phyloP scores from a whole-genome alignment of 345 rosid species.

The Brassica incana region DNA sequence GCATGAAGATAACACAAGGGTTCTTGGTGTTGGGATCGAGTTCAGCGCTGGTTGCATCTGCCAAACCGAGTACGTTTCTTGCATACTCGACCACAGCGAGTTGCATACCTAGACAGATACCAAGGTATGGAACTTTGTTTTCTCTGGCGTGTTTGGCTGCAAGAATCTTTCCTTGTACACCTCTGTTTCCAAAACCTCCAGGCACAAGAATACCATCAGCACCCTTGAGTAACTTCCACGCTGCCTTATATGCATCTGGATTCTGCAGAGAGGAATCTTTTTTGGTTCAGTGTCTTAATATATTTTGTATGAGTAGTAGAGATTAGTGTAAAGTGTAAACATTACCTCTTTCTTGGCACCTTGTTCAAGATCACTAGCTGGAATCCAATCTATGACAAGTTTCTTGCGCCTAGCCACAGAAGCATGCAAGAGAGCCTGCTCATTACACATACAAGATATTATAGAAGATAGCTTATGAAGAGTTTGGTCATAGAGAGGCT shows the following conservation, averaged over 20 bases:
- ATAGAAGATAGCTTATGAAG: not conserved
- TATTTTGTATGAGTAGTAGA: not conserved
- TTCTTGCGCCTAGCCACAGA: conserved; percentile 72
- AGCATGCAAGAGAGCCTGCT: conserved; percentile 96
- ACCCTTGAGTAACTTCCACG: conserved; percentile 80
- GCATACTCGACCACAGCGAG: conserved; percentile 91
- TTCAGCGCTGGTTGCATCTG: conserved; percentile 91
- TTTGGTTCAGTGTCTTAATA: conserved; percentile 28
- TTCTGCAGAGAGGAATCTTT: conserved; percentile 50
- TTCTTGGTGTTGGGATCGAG: conserved; percentile 67
- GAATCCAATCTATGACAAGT: conserved; percentile 81
- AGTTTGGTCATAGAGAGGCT: not conserved
- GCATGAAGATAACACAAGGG: conserved; percentile 96
- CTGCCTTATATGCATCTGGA: conserved; percentile 68
- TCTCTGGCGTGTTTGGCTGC: conserved; percentile 94
- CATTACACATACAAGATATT: conserved; percentile 19
- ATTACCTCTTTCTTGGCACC: conserved; percentile 57
- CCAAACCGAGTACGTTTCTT: conserved; percentile 66
- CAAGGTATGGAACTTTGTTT: conserved; percentile 79
- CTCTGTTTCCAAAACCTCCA: conserved; percentile 97
- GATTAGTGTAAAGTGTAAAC: conserved; percentile 14
- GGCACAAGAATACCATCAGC: conserved; percentile 96
- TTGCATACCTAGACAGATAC: conserved; percentile 99
- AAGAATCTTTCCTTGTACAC: conserved; percentile 88
- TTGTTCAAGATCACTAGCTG: conserved; percentile 88